These are phyloP conservation scores for Fonsecaea multimorphosa DNA, from an alignment of 2,329 filamentous ascomycete species.

Conservation along the genomic window DNA sequence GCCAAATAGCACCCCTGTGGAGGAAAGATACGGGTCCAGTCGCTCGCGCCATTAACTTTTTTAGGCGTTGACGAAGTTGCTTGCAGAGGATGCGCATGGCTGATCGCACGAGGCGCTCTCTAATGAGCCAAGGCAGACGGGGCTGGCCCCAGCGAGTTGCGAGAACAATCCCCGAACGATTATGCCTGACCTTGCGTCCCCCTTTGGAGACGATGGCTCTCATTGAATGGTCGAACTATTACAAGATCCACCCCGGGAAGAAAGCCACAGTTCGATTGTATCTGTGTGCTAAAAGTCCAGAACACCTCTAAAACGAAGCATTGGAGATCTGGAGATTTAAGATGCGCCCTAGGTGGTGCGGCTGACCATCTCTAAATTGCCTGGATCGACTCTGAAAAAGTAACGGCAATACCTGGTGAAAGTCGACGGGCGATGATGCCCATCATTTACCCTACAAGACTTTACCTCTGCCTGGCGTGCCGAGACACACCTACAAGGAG, in stretches of 20 bases:
- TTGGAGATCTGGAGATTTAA: slow-evolving; percentile 10
- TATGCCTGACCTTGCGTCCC: slow-evolving; percentile 1
- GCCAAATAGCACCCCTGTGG: slow-evolving; percentile 22
- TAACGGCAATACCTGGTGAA: slow-evolving; percentile 2
- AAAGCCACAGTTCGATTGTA: slow-evolving; percentile 6
- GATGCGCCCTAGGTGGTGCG: slow-evolving; percentile 1
- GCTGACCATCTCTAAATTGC: slow-evolving; percentile 13
- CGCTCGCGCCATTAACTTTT: slow-evolving; percentile 21
- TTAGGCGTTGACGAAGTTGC: slow-evolving; percentile 2
- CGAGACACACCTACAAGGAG: slow-evolving; percentile 8
- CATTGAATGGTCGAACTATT: background rate
- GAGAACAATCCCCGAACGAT: background rate
- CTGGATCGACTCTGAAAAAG: slow-evolving; percentile 11
- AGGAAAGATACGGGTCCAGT: slow-evolving; percentile 19
- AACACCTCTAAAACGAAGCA: slow-evolving; percentile 16
- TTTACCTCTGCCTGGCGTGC: slow-evolving; percentile 15
- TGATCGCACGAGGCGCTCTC: slow-evolving; percentile 14
- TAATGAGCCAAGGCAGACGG: slow-evolving; percentile 17
- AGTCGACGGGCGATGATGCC: slow-evolving; percentile 5
- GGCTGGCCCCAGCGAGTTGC: background rate
- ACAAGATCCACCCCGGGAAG: slow-evolving; percentile 2
- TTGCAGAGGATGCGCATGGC: slow-evolving; percentile 15
- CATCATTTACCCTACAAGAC: slow-evolving; percentile 13
- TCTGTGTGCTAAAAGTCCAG: slow-evolving; percentile 20
- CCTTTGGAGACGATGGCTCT: slow-evolving; percentile 1